Base-by-base conservation (phyloP, 495 filamentous ascomycete genomes). In the Bombardia bombarda region DNA sequence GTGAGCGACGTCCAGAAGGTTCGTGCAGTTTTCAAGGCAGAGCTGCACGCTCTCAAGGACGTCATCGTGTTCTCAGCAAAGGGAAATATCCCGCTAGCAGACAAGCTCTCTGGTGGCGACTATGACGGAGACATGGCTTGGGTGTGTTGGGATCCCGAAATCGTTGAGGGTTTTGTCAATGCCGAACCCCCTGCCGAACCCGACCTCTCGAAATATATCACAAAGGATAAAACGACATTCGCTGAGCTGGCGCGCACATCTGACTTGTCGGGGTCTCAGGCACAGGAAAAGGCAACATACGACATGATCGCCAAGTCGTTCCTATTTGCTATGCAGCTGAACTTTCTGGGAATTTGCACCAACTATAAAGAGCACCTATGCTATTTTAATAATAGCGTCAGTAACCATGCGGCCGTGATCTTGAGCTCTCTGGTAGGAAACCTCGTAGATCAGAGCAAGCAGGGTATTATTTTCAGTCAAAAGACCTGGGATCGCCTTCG, bases 121-220 rank as follows among this genome's bases (percentile, higher is more conserved):
- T 96, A 96, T 57, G 90, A 96, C 46, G 92, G 92, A 0, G 92
- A 98, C 50, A 82, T 73, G 31, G 85, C 80, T 0, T 92, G 88
- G 89, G 68, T 94, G 13, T 95, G 89, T 60, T 96, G 88, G 90
- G 89, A 96, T 45, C 69, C 71, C 2, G 65, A 65, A 1, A 78
- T 96, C 12, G 87, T 93, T 0, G 52, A 73, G 4, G 73, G 67
- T n/a, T 98, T 96, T 53, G 45, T 55, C 3, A 95, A 94, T 52
- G 80, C 84, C 4, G 63, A 72, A 1, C 62, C 79, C 19, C 81
- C 82, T 0, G 4, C 47, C 0, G 47, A 66, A n/a, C 72, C 62
- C 0, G 56, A 73, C 0, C 50, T 77, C 7, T 65, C 76, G 1
- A 54, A 73, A 13, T 79, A 80, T 3, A 67, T 93, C 2, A 64